A percentile compares a stretch with the other conserved stretches of the same genome.
These are phyloP conservation scores for Neofusicoccum laricinum DNA, from an alignment of 2,329 filamentous ascomycete species.

Conservation along the genomic window DNA sequence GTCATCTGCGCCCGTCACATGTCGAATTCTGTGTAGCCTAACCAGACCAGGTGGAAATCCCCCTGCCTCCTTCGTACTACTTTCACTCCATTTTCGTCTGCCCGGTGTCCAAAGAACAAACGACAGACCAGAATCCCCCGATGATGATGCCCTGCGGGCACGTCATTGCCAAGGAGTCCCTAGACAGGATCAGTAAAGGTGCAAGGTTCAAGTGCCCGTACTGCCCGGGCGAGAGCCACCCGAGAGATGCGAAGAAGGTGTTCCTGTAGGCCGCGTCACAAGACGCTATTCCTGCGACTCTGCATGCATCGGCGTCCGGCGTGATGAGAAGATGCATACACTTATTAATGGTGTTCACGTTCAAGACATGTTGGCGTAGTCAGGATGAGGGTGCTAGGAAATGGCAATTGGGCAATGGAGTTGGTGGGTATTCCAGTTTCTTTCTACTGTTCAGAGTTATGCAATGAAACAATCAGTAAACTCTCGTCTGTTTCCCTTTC, in stretches of 20 bases:
- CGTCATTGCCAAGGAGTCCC: slow-evolving; percentile 81
- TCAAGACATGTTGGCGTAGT: neutral
- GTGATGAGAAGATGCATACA: slow-evolving; percentile 1
- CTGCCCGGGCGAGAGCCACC: slow-evolving; percentile 78
- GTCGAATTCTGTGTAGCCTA: slow-evolving; percentile 30
- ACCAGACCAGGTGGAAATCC: slow-evolving; percentile 58
- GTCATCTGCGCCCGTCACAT: slow-evolving; percentile 35
- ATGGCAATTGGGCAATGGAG: neutral
- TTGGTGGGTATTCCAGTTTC: neutral
- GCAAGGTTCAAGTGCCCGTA: slow-evolving; percentile 92
- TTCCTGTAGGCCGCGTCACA: slow-evolving; percentile 51
- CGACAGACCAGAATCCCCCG: slow-evolving; percentile 86
- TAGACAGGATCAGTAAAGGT: slow-evolving; percentile 76
- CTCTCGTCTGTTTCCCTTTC: neutral
- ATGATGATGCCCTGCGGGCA: slow-evolving; percentile 98
- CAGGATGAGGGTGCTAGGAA: neutral
- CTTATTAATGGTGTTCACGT: neutral
- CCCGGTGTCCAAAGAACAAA: slow-evolving; percentile 94
- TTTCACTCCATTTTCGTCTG: slow-evolving; percentile 99
- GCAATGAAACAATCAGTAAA: slow-evolving; percentile 1
- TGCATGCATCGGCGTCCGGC: neutral
- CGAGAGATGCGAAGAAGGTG: slow-evolving; percentile 73
- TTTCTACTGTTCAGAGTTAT: neutral
- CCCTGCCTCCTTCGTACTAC: slow-evolving; percentile 60
- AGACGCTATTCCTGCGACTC: neutral